phyloP scores from a whole-genome alignment of 2,329 filamentous ascomycete species.

The Apiospora rasikravindrae region DNA sequence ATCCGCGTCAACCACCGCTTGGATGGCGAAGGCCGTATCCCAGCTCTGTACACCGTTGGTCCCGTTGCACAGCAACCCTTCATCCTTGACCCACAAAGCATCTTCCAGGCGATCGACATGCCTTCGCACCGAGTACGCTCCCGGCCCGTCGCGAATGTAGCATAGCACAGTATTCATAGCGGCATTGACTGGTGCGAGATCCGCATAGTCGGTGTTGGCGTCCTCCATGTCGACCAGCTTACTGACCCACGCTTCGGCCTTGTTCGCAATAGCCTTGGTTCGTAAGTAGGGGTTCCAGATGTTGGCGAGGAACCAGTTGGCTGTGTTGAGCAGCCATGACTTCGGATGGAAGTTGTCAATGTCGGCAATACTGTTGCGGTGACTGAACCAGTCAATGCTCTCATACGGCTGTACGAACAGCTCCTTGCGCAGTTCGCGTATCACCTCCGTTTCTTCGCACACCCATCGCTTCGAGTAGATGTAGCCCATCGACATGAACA shows the following conservation, averaged over 20 bases:
- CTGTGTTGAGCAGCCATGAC: conserved; percentile 76
- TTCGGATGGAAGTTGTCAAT: conserved; percentile 94
- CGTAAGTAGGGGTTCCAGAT: conserved; percentile 83
- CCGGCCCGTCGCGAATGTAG: conserved; percentile 83
- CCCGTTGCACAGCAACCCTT: conserved; percentile 93
- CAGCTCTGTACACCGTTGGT: conserved; percentile 98
- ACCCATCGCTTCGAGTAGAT: conserved; percentile 84
- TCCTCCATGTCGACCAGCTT: conserved; percentile 90
- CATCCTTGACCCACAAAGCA: conserved; percentile 87
- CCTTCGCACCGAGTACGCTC: conserved; percentile 71
- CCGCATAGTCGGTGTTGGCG: conserved; percentile 85
- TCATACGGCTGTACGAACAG: conserved; percentile 81
- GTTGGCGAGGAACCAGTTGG: conserved; percentile 80
- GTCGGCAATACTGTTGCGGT: conserved; percentile 82
- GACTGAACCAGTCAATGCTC: conserved; percentile 74
- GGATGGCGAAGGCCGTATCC: conserved; percentile 92
- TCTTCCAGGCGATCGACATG: conserved; percentile 85
- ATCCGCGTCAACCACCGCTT: conserved; percentile 79
- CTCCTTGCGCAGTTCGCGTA: conserved; percentile 76
- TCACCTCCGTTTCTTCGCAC: conserved; percentile 76
- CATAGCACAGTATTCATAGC: conserved; percentile 90
- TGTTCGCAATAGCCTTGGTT: conserved; percentile 65
- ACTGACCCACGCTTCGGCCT: conserved; percentile 81
- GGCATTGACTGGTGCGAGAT: conserved; percentile 86
- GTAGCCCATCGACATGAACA: conserved; percentile 93